Evolutionary conservation across 2,329 filamentous ascomycete genomes (phyloP), one percentile per base, ranked within the genome.

Genomic region (Cladobotryum mycophilum): DNA sequence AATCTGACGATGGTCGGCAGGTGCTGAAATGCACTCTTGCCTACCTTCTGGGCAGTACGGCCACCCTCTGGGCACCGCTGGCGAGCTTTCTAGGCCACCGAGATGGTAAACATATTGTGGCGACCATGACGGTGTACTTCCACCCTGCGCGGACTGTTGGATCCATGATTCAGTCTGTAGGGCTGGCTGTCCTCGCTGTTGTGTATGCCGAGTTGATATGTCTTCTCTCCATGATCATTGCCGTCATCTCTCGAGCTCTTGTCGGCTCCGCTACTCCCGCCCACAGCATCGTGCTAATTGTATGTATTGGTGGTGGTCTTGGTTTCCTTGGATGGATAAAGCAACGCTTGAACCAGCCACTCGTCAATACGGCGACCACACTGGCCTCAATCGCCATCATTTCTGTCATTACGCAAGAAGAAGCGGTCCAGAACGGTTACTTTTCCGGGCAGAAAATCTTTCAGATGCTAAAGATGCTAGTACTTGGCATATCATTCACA

Each of bases 91-190:
- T 96, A 14, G 92, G 92, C 11, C 78, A 85, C 56, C 86, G 90
- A 63, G 91, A 96, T 69, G 89, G 89, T 46, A 96, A 96, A 64
- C 92, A 96, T 68, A 85, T 96, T 63, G 89, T 96, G 47, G 90
- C 90, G 33, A 96, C 92, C 2, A 82, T 96, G 52, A 95, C 89
- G 1, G 91, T 96, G 11, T 97, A 96, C 64, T 97, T 96, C 62
- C 90, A 96, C 66, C 90, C 92, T 4, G 88, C 89, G 5, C 79
- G 92, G 52, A 89, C 89, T 15, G 81, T 85, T 22, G 92, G 92
- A 1, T 93, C 88, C 57, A 96, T 96, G 89, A 79, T 89, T 52
- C 88, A 96, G 68, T 91, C 90, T 3, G 80, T 86, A 11, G 70
- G 91, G 34, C 82, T 93, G 52, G 88, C 89, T 5, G 70, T 88